phyloP scores from a whole-genome alignment of 768 basidiomycete genomes.

The Termitomyces sp. region DNA sequence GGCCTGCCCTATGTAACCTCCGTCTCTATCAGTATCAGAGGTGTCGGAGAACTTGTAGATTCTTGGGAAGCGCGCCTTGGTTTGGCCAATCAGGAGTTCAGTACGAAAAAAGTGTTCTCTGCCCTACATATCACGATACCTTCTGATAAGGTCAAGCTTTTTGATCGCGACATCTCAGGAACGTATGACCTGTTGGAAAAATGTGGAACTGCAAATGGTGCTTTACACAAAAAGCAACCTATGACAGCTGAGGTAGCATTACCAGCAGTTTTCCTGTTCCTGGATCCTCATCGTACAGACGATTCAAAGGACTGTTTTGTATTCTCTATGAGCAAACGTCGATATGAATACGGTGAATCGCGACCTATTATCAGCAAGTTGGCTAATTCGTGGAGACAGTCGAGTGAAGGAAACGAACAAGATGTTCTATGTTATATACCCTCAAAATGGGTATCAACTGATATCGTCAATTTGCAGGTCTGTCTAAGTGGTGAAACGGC shows the following conservation, averaged over 20 bases:
- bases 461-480: conserved; percentile 50
- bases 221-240: conserved; percentile 63
- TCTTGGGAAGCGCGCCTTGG: conserved; percentile 86
- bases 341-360: conserved; percentile 78
- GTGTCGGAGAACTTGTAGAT: conserved; percentile 63
- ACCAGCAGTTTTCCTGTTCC: conserved; percentile 72
- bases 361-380: conserved; percentile 74
- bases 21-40: conserved; percentile 58
- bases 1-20: conserved; percentile 59
- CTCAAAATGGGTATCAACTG: conserved; percentile 54
- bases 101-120: conserved; percentile 62
- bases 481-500: conserved; percentile 31
- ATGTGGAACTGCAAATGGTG: conserved; percentile 85
- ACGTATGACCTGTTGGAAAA: conserved; percentile 72
- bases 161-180: conserved; percentile 83
- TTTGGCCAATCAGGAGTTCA: conserved; percentile 57
- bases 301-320: conserved; percentile 76
- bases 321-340: conserved; percentile 72
- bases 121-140: conserved; percentile 59
- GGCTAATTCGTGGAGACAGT: conserved; percentile 75
- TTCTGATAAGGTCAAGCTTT: conserved; percentile 32
- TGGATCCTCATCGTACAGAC: conserved; percentile 83
- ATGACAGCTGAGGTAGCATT: conserved; percentile 37
- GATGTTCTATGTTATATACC: conserved; percentile 55
- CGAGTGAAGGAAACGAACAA: conserved; percentile 40